Base-by-base conservation (phyloP, 2,329 filamentous ascomycete genomes). In the Colletotrichum sp. region DNA sequence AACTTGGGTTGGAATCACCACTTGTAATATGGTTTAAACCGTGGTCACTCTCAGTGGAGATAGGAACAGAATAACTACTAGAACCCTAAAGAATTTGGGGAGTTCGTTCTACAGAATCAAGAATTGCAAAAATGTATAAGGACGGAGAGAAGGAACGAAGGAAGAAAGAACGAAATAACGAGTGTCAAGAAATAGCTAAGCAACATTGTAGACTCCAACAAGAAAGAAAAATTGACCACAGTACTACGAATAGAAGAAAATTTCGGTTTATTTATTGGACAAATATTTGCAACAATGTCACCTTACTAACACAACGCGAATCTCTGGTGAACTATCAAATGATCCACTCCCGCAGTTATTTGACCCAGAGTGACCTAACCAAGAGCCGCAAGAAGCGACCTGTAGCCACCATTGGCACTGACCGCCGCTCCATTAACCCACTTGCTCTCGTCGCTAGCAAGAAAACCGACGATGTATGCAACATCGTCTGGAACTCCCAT, bases 401-500 rank as follows among this genome's bases (percentile, higher is more conserved):
- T 64, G 16, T 52, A 32, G 24, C 67, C 71, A 18, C 71, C 71
- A 18, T 74, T 74, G 9, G 71, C 71, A 28, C 67, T 71, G 10
- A 74, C 44, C 4, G 59, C 26, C 7, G 66, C 68, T 15, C 71
- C 71, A 18, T 69, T 74, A 1, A 74, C 59, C 71, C 71, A 74
- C 24, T 68, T n/a, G 16, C 36, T 60, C 15, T 71, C 71, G 3
- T 74, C 71, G 8, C 71, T 74, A 18, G 71, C 66, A 15, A 74
- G 71, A 5, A 74, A 74, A 1, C 59, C 71, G 8, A 74, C 32
- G 5, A 71, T 71, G n/a, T 74, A 60, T 8, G 71, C 71, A 28
- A 71, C 39, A 9, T 74, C 71, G 7, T 71, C 71, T 9, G 32
- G 12, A 13, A 21, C 34, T 30, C 66, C 71, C 6, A 59, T 16